Evolutionary conservation across 176 grass and related monocot species (phyloP).

Genomic region (Phoenix dactylifera): DNA sequence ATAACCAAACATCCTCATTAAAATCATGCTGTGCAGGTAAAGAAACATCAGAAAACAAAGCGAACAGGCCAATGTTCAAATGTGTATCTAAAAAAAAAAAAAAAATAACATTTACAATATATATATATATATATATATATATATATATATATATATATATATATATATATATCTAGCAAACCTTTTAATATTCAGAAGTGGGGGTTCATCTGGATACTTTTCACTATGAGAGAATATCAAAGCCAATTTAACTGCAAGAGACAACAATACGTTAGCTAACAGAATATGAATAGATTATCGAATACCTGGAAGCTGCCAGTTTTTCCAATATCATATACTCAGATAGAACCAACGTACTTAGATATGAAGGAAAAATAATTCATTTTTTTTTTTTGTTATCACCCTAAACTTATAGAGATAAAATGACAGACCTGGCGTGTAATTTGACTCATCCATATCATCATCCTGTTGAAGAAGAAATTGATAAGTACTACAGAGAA

Average conservation of each 20-base stretch:
- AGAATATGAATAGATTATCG: not conserved
- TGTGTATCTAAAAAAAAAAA: too few species aligned
- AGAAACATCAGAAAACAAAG: too few species aligned
- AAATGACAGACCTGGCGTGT: slow-evolving; percentile 61
- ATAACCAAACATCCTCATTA: too few species aligned
- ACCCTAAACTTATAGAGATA: slow-evolving; percentile 1
- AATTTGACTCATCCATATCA: slow-evolving; percentile 59
- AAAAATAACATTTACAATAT: not conserved
- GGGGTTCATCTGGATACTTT: slow-evolving; percentile 91
- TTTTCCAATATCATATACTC: not conserved
- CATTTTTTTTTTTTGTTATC: not conserved
- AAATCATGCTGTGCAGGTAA: too few species aligned
- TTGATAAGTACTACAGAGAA: too few species aligned
- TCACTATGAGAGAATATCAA: slow-evolving; percentile 92
- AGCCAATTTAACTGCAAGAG: slow-evolving; percentile 82
- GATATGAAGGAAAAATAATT: slow-evolving; percentile 1
- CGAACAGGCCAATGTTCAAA: too few species aligned
- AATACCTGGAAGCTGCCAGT: not conserved
- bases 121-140: not conserved
- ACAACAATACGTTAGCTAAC: not conserved
- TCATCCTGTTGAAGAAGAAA: slow-evolving; percentile 41
- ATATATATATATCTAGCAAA: slow-evolving; percentile 2
- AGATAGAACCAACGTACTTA: too few species aligned
- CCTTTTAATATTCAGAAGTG: slow-evolving; percentile 89
- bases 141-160: not conserved